phyloP scores from a whole-genome alignment of 2,329 filamentous ascomycete genomes.

The Fusarium lyarnte region DNA sequence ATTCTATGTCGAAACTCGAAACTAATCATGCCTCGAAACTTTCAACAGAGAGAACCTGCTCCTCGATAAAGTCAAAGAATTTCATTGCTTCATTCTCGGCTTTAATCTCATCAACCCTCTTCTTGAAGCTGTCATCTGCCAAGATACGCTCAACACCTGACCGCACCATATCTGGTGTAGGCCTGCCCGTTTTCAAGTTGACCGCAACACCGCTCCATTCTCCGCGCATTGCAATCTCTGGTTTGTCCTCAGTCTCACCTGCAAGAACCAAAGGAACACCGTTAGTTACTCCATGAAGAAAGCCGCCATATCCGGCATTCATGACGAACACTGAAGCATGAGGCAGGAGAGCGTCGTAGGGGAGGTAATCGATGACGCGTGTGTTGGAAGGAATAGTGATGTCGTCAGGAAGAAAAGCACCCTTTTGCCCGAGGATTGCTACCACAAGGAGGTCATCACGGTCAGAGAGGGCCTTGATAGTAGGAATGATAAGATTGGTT shows the following conservation, averaged over 20 bases:
- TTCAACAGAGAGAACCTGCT: conserved; percentile 30
- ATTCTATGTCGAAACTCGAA: neutral
- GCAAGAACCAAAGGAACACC: conserved; percentile 60
- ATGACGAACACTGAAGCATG: conserved; percentile 57
- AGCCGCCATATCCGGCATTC: conserved; percentile 60
- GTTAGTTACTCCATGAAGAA: conserved; percentile 55
- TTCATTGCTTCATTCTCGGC: conserved; percentile 48
- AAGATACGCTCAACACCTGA: conserved; percentile 48
- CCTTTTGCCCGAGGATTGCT: conserved; percentile 44
- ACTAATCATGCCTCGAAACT: neutral
- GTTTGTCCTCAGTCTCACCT: conserved; percentile 54
- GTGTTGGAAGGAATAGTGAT: conserved; percentile 53
- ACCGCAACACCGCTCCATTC: conserved; percentile 57
- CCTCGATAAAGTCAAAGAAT: conserved; percentile 36
- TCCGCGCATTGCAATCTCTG: conserved; percentile 52
- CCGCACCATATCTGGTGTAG: conserved; percentile 42
- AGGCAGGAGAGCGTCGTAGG: conserved; percentile 58
- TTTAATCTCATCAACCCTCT: conserved; percentile 44
- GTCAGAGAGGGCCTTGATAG: conserved; percentile 53
- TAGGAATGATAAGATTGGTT: conserved; percentile 56
- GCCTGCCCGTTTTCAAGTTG: conserved; percentile 52
- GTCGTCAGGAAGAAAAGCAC: conserved; percentile 35
- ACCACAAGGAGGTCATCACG: conserved; percentile 52
- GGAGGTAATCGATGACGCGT: conserved; percentile 57
- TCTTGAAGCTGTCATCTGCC: conserved; percentile 43